Percentiles rank a stretch among this genome's conserved stretches.
These are phyloP conservation scores for Saccharomyces jurei DNA, from an alignment of 805 yeast species.

Conservation along the genomic window DNA sequence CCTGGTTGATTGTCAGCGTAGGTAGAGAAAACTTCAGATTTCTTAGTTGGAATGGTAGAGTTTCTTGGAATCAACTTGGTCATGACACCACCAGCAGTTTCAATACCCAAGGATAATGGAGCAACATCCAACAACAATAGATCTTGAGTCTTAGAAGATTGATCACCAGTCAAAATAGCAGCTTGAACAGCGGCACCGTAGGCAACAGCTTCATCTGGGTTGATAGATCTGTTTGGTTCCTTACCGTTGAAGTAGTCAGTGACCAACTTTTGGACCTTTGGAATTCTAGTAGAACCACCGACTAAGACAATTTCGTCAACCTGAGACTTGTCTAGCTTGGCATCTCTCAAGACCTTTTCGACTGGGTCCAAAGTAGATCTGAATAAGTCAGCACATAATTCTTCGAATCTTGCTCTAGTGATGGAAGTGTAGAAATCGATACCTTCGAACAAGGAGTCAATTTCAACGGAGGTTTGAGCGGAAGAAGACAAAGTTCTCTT, in stretches of 20 bases:
- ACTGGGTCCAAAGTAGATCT: slow-evolving; percentile 94
- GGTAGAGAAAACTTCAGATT: slow-evolving; percentile 95
- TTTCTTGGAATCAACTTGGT: slow-evolving; percentile 98
- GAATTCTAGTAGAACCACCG: slow-evolving; percentile 99
- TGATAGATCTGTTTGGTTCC: slow-evolving; percentile 95
- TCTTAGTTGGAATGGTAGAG: slow-evolving; percentile 97
- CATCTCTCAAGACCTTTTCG: slow-evolving; percentile 89
- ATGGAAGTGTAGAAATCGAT: slow-evolving; percentile 94
- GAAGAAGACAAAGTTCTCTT: slow-evolving; percentile 97
- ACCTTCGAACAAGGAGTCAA: slow-evolving; percentile 95
- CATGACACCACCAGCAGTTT: slow-evolving; percentile 99
- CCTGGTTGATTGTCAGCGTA: slow-evolving; percentile 99
- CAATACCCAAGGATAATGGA: slow-evolving; percentile 97
- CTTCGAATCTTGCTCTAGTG: slow-evolving; percentile 98
- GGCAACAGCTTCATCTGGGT: slow-evolving; percentile 99
- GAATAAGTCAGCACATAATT: slow-evolving; percentile 91
- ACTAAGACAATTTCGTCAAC: slow-evolving; percentile 93
- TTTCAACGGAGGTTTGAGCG: slow-evolving; percentile 93
- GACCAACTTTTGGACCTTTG: slow-evolving; percentile 93
- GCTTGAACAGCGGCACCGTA: slow-evolving; percentile 99
- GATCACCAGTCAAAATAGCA: slow-evolving; percentile 94
- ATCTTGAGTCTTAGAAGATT: slow-evolving; percentile 96
- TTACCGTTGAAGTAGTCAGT: slow-evolving; percentile 98
- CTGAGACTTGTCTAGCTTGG: slow-evolving; percentile 86
- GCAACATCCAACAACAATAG: slow-evolving; percentile 95